phyloP scores from a whole-genome alignment of 2,329 filamentous ascomycete species.

The Aspergillaceae sp. region DNA sequence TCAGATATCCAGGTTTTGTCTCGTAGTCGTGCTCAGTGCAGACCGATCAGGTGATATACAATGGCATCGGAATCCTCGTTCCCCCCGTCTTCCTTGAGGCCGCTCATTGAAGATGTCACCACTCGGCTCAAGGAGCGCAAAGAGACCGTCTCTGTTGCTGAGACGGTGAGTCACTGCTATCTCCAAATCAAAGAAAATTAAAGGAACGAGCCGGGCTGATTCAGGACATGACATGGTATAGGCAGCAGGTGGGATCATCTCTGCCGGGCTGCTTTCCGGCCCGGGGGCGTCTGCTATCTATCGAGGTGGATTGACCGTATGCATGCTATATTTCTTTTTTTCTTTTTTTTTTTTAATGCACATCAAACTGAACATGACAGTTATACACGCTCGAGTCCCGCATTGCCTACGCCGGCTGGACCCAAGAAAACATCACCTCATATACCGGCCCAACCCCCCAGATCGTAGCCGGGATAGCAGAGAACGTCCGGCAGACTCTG shows the following conservation, averaged over 20 bases:
- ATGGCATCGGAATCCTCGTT: slow-evolving; percentile 16
- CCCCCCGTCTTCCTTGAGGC: slow-evolving; percentile 29
- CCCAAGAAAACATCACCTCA: slow-evolving; percentile 39
- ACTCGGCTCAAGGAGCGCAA: slow-evolving; percentile 46
- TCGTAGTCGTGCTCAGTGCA: too few relatives aligned
- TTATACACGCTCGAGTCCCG: slow-evolving; percentile 53
- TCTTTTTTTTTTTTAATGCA: too few relatives aligned
- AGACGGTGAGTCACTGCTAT: slow-evolving; percentile 40
- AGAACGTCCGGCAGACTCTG: slow-evolving; percentile 48
- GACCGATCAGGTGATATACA: background rate
- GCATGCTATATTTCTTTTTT: background rate
- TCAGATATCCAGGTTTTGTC: too few relatives aligned
- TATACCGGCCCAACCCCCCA: slow-evolving; percentile 54
- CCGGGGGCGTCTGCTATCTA: slow-evolving; percentile 53
- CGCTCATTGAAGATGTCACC: slow-evolving; percentile 43
- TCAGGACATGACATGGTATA: slow-evolving; percentile 12
- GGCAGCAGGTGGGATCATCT: slow-evolving; percentile 56
- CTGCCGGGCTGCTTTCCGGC: slow-evolving; percentile 48
- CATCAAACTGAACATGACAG: slow-evolving; percentile 3
- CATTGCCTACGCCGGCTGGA: slow-evolving; percentile 54
- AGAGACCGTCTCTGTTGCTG: slow-evolving; percentile 53
- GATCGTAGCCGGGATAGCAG: slow-evolving; percentile 49
- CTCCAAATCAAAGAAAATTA: too few relatives aligned
- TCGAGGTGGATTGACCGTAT: slow-evolving; percentile 51
- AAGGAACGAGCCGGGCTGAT: background rate